Base-by-base conservation (phyloP, 345 rosid species). In the Clausena lansium region DNA sequence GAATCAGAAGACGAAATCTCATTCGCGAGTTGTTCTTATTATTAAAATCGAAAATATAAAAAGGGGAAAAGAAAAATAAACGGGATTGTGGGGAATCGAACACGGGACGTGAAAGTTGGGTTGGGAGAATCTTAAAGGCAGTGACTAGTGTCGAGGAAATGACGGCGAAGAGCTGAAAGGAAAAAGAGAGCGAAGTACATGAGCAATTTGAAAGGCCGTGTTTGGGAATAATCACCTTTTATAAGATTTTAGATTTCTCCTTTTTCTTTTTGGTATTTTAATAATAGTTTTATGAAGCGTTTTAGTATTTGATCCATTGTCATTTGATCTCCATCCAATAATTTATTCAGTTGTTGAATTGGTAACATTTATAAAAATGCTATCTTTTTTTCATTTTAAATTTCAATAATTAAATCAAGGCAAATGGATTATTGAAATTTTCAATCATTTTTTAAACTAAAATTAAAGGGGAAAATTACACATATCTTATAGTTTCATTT, bases 11-110 rank as follows among this genome's bases (percentile, higher is more conserved):
- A 20, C 9, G 47, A 54, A 50, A 28, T 73, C 36, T 67, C 9
- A 9, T 27, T 59, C 19, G 45, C 24, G 9, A n/a, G n/a, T n/a
- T n/a, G n/a, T n/a, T 69, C 9, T 65, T 32, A 22, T 35, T n/a
- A 15, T 0, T 35, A 22, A 57, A 57, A 9, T n/a, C 5, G 22
- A 71, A 10, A 54, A 4, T 52, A 39, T 30, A 38, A 20, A 54
- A 9, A 58, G 33, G 45, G n/a, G 4, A 24, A n/a, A 13, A 30
- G 14, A 59, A 50, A 19, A 7, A 10, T 7, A 17, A 17, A 19
- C 33, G 30, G 69, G 64, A 2, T 60, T 54, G 67, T 52, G 27
- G 24, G 59, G 87, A 78, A 74, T 80, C 88, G 90, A 85, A 83
- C 80, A n/a, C 68, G 71, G 20, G 84, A 87, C 88, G 80, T 87